Evolutionary conservation across 1,284 basidiomycete species (phyloP).

Genomic region (Tremellales sp.): DNA sequence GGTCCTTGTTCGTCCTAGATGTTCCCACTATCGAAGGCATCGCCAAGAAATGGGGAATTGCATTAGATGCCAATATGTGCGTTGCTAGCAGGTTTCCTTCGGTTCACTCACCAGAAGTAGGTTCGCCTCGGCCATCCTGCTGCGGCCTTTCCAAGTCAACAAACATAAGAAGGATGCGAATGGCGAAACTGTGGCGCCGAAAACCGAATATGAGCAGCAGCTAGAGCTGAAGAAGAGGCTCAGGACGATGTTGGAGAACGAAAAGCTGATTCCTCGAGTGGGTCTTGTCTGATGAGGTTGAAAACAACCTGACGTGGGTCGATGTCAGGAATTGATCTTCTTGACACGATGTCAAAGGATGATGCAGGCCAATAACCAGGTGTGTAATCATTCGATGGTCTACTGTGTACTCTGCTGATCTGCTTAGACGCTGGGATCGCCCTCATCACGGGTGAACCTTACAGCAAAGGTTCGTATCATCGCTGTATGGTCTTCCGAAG

Average conservation of each 20-base stretch:
- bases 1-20: constrained; percentile 68
- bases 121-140: constrained; percentile 48
- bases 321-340: constrained; percentile 75
- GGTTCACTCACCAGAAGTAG: constrained; percentile 14
- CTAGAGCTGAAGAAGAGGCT: constrained; percentile 51
- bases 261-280: constrained; percentile 51
- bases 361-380: constrained; percentile 55
- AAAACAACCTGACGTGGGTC: constrained; percentile 39
- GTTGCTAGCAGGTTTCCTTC: constrained; percentile 45
- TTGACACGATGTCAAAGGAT: constrained; percentile 75
- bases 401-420: constrained; percentile 3
- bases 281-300: constrained; percentile 9
- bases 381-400: constrained; percentile 21
- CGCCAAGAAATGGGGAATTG: constrained; percentile 72
- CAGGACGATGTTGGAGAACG: constrained; percentile 53
- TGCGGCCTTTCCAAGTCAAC: constrained; percentile 43
- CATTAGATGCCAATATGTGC: constrained; percentile 65
- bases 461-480: constrained; percentile 58
- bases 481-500: neutral
- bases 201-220: constrained; percentile 49
- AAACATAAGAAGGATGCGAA: constrained; percentile 27
- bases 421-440: constrained; percentile 69
- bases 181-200: constrained; percentile 22
- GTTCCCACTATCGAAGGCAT: constrained; percentile 61
- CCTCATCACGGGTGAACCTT: constrained; percentile 81